Base-by-base conservation (phyloP, 2,329 filamentous ascomycete species). In the Colletotrichum scovillei region DNA sequence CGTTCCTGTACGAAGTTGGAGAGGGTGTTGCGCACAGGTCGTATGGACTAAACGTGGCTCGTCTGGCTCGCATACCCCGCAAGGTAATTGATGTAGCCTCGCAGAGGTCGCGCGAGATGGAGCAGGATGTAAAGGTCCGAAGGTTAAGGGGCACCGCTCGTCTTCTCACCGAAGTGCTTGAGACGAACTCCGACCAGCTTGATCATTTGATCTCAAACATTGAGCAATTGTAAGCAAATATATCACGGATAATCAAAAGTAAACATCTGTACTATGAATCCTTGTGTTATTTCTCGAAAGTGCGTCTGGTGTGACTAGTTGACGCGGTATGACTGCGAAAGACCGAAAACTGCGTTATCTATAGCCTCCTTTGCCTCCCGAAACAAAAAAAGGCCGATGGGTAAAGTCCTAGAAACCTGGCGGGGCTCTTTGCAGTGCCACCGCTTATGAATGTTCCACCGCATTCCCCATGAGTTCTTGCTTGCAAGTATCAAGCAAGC, bases 11-110 rank as follows among this genome's bases (percentile, higher is more conserved):
- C 80, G 95, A 98, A 80, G 93, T 98, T 2, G 93, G 91, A 1
- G 94, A 97, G 76, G 97, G 97, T 12, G 94, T 97, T 12, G 96
- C 97, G 9, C 95, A 98, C 86, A 90, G 97, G 5, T 97, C 94
- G 22, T 99, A 99, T 81, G 97, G 97, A 1, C 81, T 99, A 70
- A 98, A 98, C 81, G 97, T 98, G 26, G 97, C 97, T 16, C 88
- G 94, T 58, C 84, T 99, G 66, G 97, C 97, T 2, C 92, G 92
- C 64, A 89, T 99, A 55, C 95, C 96, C 0, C 88, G 89, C 72
- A 87, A 90, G 69, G 90, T 98, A 22, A 86, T 98, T 42, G 93
- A 95, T 30, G 87, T 95, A 28, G 97, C 97, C 2, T 91, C 90
- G n/a, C 84, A 86, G 59, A 97, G 97, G 84, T 97, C 94, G 73